Evolutionary conservation across 1,284 basidiomycete species (phyloP).

Genomic region (Cryptococcus neoformans): DNA sequence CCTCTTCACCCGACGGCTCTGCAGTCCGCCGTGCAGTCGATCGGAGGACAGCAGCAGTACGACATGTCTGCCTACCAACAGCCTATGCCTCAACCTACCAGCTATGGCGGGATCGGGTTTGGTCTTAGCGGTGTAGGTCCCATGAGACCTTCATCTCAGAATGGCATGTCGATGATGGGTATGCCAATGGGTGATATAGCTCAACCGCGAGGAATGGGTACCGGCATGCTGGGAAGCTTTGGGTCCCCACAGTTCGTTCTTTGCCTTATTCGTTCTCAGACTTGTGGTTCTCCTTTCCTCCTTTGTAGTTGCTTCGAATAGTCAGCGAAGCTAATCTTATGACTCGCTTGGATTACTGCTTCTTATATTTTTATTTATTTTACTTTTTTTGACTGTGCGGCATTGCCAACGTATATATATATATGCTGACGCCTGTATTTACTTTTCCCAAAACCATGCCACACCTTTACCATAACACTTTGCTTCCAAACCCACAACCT

Average conservation of each 20-base stretch:
- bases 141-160: neutral
- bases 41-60: slow-evolving; percentile 5
- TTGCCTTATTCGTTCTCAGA: neutral
- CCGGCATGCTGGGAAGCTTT: slow-evolving; percentile 5
- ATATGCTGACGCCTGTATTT: neutral
- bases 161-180: slow-evolving; percentile 3
- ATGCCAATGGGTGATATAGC: slow-evolving; percentile 12
- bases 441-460: neutral
- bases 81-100: slow-evolving; percentile 12
- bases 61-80: slow-evolving; percentile 12
- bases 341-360: neutral
- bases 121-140: slow-evolving; percentile 18
- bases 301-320: neutral
- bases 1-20: slow-evolving; percentile 9
- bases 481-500: neutral
- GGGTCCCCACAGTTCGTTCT: slow-evolving; percentile 9
- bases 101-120: slow-evolving; percentile 34
- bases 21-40: slow-evolving; percentile 9
- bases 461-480: neutral
- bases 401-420: neutral
- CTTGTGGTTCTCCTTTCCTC: neutral
- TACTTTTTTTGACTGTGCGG: neutral
- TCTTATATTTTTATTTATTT: neutral
- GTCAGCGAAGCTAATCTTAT: too few species aligned
- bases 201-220: slow-evolving; percentile 3